Conservation (phyloP, 345 rosid genomes). For the Clausena lansium region DNA sequence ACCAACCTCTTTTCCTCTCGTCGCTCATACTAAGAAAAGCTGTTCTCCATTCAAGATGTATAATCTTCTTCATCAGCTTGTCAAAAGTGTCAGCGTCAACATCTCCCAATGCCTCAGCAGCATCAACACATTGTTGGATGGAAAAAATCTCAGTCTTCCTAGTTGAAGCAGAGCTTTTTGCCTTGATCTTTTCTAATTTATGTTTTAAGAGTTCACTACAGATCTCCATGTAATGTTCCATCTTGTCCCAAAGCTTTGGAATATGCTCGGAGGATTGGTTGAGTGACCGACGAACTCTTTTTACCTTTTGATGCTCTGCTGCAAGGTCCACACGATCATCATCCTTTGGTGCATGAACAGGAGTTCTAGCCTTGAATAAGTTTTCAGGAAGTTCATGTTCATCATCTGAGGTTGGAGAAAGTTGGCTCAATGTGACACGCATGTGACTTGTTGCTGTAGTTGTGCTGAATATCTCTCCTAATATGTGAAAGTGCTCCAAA, state of each 20-base stretch:
- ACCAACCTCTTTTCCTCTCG: slow-evolving; percentile 2
- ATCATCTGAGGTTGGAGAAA: not conserved
- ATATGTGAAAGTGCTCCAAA: not conserved
- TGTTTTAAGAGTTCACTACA: no score
- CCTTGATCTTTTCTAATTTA: no score
- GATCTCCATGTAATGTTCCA: not conserved
- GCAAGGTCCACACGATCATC: not conserved
- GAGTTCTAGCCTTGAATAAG: not conserved
- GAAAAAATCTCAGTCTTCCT: not conserved
- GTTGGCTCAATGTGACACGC: not conserved
- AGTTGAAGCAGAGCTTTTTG: not conserved
- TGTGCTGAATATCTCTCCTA: slow-evolving; percentile 3
- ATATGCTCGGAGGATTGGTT: not conserved
- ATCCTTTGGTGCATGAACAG: not conserved
- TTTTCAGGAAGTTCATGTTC: not conserved
- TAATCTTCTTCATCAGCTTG: not conserved
- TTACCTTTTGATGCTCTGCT: not conserved
- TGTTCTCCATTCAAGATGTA: slow-evolving; percentile 5
- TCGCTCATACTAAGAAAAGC: slow-evolving; percentile 7
- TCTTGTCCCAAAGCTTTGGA: not conserved
- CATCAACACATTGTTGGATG: not conserved
- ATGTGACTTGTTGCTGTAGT: not conserved
- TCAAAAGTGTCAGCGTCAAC: not conserved
- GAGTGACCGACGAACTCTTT: not conserved
- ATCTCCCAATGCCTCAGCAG: slow-evolving; percentile 3